Evolutionary conservation across 2,329 filamentous ascomycete species (phyloP).

Genomic region (Diaporthe batatas): DNA sequence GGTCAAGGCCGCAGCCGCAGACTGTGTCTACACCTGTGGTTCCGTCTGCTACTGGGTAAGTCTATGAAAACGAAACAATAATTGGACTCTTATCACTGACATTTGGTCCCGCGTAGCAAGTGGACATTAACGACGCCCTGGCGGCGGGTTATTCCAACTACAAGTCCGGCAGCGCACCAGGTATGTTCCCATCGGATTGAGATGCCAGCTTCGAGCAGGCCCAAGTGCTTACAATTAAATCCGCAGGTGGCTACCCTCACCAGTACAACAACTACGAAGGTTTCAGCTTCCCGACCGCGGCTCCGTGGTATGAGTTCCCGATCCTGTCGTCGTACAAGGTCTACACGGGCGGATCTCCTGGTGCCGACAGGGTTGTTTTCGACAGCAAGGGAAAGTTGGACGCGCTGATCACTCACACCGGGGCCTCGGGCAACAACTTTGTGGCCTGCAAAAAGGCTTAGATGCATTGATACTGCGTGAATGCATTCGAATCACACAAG

Average conservation of each 20-base stretch:
- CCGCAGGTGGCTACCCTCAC: slow-evolving; percentile 56
- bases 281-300: slow-evolving; percentile 55
- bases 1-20: slow-evolving; percentile 42
- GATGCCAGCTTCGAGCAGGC: background rate
- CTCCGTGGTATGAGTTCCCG: slow-evolving; percentile 60
- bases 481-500: background rate
- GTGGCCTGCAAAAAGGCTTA: slow-evolving; percentile 62
- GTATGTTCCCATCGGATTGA: slow-evolving; percentile 42
- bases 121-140: slow-evolving; percentile 52
- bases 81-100: background rate
- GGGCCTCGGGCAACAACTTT: slow-evolving; percentile 73
- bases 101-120: slow-evolving; percentile 37
- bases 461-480: background rate
- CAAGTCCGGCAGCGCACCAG: slow-evolving; percentile 46
- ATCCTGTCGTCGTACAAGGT: slow-evolving; percentile 52
- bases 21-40: slow-evolving; percentile 55
- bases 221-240: background rate
- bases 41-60: slow-evolving; percentile 52
- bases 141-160: slow-evolving; percentile 52
- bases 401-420: slow-evolving; percentile 74
- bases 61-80: rapidly evolving
- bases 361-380: slow-evolving; percentile 74
- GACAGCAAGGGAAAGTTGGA: slow-evolving; percentile 67
- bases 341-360: slow-evolving; percentile 67
- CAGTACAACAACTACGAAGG: slow-evolving; percentile 59